Evolutionary conservation across 2,329 filamentous ascomycete genomes (phyloP).

Genomic region (Colletotrichum tabaci): DNA sequence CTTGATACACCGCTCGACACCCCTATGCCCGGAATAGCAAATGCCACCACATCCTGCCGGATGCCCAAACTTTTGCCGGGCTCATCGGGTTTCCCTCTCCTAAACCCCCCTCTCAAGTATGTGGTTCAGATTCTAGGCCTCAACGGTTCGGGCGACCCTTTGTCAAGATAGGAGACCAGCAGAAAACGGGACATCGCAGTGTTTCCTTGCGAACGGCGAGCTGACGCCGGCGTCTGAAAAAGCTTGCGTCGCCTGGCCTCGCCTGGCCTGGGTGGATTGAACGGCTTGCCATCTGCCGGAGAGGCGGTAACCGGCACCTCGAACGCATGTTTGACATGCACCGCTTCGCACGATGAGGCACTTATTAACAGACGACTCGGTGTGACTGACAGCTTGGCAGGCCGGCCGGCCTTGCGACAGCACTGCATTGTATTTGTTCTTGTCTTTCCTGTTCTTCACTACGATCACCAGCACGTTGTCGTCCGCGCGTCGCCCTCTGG

Average conservation of each 20-base stretch:
- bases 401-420: not conserved
- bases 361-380: not conserved
- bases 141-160: not conserved
- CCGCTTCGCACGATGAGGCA: not conserved
- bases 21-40: not conserved
- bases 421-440: not conserved
- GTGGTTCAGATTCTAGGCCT: not conserved
- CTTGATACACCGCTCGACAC: not conserved
- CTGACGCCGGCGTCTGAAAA: not conserved
- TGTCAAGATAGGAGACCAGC: not conserved
- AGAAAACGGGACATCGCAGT: not conserved
- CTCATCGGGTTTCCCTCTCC: not conserved
- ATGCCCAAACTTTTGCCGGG: not conserved
- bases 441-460: not conserved
- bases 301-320: not conserved
- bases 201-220: not conserved
- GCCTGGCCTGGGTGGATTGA: not conserved
- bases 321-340: not conserved
- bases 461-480: not conserved
- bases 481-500: not conserved
- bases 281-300: no score
- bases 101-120: not conserved
- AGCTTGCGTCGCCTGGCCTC: not conserved
- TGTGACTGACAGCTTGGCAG: conserved; percentile 4
- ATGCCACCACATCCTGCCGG: not conserved